Conservation (phyloP, 2,329 filamentous ascomycete species). For the Aspergillus ibericus region DNA sequence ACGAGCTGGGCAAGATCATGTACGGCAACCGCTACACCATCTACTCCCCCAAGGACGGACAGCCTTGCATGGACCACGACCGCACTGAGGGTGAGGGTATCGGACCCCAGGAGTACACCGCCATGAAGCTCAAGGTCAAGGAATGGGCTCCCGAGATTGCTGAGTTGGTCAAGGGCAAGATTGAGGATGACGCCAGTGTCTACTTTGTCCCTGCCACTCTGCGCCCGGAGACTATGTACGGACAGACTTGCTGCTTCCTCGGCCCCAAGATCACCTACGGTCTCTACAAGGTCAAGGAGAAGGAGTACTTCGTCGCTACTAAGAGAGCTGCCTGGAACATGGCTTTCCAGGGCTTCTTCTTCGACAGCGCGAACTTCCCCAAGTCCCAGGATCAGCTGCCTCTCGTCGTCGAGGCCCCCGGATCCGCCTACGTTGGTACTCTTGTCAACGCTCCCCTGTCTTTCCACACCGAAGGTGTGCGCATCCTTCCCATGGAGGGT, state of each 20-base stretch:
- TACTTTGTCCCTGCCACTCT: slow-evolving; percentile 92
- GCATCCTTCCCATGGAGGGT: slow-evolving; percentile 92
- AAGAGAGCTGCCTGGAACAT: slow-evolving; percentile 88
- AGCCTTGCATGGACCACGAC: slow-evolving; percentile 87
- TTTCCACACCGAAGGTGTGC: slow-evolving; percentile 76
- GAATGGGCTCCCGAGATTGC: slow-evolving; percentile 81
- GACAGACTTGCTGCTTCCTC: slow-evolving; percentile 94
- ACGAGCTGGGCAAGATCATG: slow-evolving; percentile 87
- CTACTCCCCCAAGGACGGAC: slow-evolving; percentile 85
- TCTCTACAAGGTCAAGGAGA: slow-evolving; percentile 74
- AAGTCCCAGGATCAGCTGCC: slow-evolving; percentile 69
- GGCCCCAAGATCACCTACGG: slow-evolving; percentile 88
- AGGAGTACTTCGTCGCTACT: slow-evolving; percentile 81
- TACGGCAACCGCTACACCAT: slow-evolving; percentile 92
- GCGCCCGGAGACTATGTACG: slow-evolving; percentile 97
- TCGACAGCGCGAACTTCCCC: slow-evolving; percentile 50
- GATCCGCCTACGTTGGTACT: slow-evolving; percentile 82
- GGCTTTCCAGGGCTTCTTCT: slow-evolving; percentile 87
- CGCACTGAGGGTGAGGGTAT: slow-evolving; percentile 77
- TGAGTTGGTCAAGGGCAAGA: slow-evolving; percentile 70
- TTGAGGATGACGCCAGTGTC: slow-evolving; percentile 75
- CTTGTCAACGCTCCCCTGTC: slow-evolving; percentile 86
- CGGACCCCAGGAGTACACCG: slow-evolving; percentile 87
- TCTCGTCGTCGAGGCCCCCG: slow-evolving; percentile 71
- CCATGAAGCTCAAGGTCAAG: slow-evolving; percentile 84